Base-by-base conservation (phyloP, 768 basidiomycete genomes). In the Pholiota conissans region DNA sequence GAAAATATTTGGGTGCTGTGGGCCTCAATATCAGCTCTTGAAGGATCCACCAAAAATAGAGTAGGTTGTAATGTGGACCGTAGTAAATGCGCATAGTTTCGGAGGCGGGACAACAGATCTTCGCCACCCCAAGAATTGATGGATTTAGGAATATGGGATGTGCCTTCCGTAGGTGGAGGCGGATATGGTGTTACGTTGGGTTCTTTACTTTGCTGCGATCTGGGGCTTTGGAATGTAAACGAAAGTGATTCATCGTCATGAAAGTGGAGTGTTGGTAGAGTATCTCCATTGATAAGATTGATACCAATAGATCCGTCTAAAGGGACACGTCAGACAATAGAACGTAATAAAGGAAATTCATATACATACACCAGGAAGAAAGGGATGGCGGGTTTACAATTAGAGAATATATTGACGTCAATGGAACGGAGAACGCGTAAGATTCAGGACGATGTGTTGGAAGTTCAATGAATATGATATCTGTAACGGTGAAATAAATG, bases 191-290 rank as follows among this genome's bases (percentile, higher is more conserved):
- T 82, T 3, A 79, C 72, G 51, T 74, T 65, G 10, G 63, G 71
- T 50, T 62, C 69, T 52, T 61, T 69, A 57, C 54, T 61, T 61
- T 57, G 59, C 62, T 52, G 63, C 62, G 63, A 71, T 61, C 28
- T 76, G 65, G 65, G 80, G 65, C 57, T 85, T 61, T 67, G 83
- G 75, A 84, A 71, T 2, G 83, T 83, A 68, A 86, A 85, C 3
- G 94, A 95, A 29, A 84, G 84, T 0, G 94, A 95, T 71, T 98
- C 95, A 64, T 98, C 95, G 68, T 98, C 97, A 71, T 98, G 97
- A 72, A 98, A 98, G 72, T 95, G 86, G 2, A 99, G 82, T 0
- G 91, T 93, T 0, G 95, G 93, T 0, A 97, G 80, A 1, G 94
- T 91, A 49, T 89, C 84, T 28, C 90, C 89, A 63, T 86, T 91